Evolutionary conservation across 371 early-diverging fungal species (phyloP), one percentile per base, ranked within the genome.

Genomic region (Aphelidium insulamus): DNA sequence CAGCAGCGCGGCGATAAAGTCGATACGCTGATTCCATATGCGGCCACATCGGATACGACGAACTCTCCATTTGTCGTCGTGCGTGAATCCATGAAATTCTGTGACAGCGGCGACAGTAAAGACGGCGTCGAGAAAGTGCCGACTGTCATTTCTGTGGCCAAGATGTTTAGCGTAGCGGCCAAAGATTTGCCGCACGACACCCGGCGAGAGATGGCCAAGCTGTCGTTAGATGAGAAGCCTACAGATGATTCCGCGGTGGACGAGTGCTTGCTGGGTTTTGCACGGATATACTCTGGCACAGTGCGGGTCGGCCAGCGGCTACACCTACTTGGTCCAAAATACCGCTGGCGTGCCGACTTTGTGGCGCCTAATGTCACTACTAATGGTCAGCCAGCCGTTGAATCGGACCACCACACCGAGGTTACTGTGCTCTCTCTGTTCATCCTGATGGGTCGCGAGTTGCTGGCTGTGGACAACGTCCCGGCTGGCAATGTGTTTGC

Each of bases 401-500:
- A 40, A 18, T 44, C 61, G 37, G 37, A 38, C 10, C 66, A 74
- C 34, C 60, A 69, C 26, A 57, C 69, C 12, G 68, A 78, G 40
- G 56, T 84, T 20, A 67, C 52, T 0, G 72, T 92, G 14, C 51
- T 75, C 35, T 63, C 57, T 12, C 49, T 97, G 25, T 95, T 79
- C 35, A 48, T 95, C 52, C 66, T 92, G 46, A 95, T 97, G 95
- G 94, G 97, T 5, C 66, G 86, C 22, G 92, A 94, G 24, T 47
- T 95, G 32, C 67, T 77, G 37, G 60, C 57, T 1, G 43, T 94
- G 38, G 55, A 68, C 8, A 65, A 75, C 38, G 94, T 91, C 0
- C 72, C 76, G 0, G 90, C 95, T 2, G 97, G 97, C 10, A 86
- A 84, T 44, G 76, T 95, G 0, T 90, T 91, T 62, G 97, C 87